Conservation (phyloP, 1,284 basidiomycete genomes). For the Vanrija sp. region DNA sequence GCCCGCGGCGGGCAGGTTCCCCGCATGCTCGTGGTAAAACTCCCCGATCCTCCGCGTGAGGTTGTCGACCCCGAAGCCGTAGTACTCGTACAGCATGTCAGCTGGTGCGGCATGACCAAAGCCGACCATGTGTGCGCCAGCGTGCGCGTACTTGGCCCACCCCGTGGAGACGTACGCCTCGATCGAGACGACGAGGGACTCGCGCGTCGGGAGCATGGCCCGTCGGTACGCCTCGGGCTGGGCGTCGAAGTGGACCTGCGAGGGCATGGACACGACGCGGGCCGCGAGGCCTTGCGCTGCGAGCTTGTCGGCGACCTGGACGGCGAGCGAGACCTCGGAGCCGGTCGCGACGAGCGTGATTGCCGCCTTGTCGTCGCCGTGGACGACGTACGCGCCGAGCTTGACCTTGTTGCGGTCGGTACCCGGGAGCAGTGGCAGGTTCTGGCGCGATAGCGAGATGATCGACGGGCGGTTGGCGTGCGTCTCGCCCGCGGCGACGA, state of each 20-base stretch:
- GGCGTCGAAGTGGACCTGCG: slow-evolving; percentile 17
- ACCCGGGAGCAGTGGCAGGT: slow-evolving; percentile 21
- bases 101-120: slow-evolving; percentile 24
- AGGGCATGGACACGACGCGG: slow-evolving; percentile 27
- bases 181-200: slow-evolving; percentile 19
- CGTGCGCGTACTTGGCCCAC: slow-evolving; percentile 27
- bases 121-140: slow-evolving; percentile 17
- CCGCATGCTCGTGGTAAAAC: slow-evolving; percentile 4
- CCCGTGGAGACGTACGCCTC: slow-evolving; percentile 22
- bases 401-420: slow-evolving; percentile 14
- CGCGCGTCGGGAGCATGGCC: slow-evolving; percentile 10
- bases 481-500: slow-evolving; percentile 8
- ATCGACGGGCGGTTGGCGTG: slow-evolving; percentile 15
- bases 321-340: slow-evolving; percentile 23
- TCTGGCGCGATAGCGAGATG: slow-evolving; percentile 18
- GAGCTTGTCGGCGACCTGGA: slow-evolving; percentile 14
- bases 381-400: slow-evolving; percentile 20
- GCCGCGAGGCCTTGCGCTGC: background rate
- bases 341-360: slow-evolving; percentile 23
- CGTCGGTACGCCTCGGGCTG: slow-evolving; percentile 20
- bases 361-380: slow-evolving; percentile 1
- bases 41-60: slow-evolving; percentile 15
- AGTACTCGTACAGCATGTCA: slow-evolving; percentile 21
- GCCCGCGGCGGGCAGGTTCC: slow-evolving; percentile 17
- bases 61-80: slow-evolving; percentile 21